Evolutionary conservation across 306 rosid genomes (phyloP), one percentile per base, ranked within the genome.

Genomic region (Alnus rubra): DNA sequence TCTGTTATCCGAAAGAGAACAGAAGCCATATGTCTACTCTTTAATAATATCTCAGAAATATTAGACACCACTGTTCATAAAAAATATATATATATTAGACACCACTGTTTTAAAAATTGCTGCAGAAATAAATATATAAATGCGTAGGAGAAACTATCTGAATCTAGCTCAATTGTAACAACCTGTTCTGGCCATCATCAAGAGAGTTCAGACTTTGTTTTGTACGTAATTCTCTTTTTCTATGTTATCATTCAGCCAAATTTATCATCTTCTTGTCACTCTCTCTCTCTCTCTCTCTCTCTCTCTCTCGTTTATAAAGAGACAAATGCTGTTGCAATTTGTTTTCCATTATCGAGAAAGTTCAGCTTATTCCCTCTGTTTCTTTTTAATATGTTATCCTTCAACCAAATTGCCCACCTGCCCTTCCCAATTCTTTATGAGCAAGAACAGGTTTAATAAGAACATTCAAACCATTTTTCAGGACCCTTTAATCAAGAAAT

Each of bases 351-450:
- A 13, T 62, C 44, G 4, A 62, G 44, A 62, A 31, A 62, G 7
- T 31, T 33, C 19, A 62, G 31, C 44, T 60, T 60, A 8, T 60
- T n/a, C n/a, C 45, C 23, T 13, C 70, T 13, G 23, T 35, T 35
- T 64, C 50, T 55, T 70, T 78, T 42, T 45, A 47, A 59, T 3
- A 74, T 10, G 53, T 59, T 74, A 59, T 45, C 78, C 45, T 59
- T 18, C 5, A 33, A 6, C 58, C 77, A 79, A 49, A 49, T 71
- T 71, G 72, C 19, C 74, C 49, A 47, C 33, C 49, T 5, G 13
- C 71, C 28, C 13, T 65, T 47, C 16, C 45, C 71, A 65, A 37
- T n/a, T n/a, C 35, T 33, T 10, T 16, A 19, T 33, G 13, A 64
- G 35, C 23, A n/a, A n/a, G n/a, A n/a, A n/a, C n/a, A n/a, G n/a